A percentile compares a stretch with the other conserved stretches of the same genome.
Evolutionary conservation across 2,329 filamentous ascomycete genomes (phyloP).

Genomic region (Bipolaris sorokiniana): DNA sequence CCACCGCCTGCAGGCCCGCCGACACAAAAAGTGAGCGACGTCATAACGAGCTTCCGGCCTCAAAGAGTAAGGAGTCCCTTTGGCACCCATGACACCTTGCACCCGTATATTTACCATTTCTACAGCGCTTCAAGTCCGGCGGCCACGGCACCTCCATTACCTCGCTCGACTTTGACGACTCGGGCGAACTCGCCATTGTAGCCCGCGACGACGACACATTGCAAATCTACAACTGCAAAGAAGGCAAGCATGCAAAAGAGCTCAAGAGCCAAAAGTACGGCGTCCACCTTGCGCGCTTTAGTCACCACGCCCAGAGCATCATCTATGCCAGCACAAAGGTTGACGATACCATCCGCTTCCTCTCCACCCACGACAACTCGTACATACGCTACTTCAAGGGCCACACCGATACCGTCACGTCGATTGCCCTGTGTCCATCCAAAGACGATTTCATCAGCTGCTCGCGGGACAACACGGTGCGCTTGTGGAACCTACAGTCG

Average conservation of each 20-base stretch:
- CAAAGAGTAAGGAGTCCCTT: conserved; percentile 66
- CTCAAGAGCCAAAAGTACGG: conserved; percentile 97
- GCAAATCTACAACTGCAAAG: conserved; percentile 91
- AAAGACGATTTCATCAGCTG: conserved; percentile 92
- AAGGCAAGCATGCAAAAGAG: conserved; percentile 86
- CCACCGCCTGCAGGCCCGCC: conserved; percentile 45
- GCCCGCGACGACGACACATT: conserved; percentile 94
- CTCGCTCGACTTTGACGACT: conserved; percentile 95
- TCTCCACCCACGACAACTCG: conserved; percentile 91
- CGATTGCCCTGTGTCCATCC: conserved; percentile 81
- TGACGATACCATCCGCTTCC: conserved; percentile 86
- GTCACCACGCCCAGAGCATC: conserved; percentile 87
- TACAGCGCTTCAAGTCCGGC: conserved; percentile 54
- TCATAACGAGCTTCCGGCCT: conserved; percentile 78
- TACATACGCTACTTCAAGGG: conserved; percentile 97
- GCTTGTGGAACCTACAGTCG: conserved; percentile 86
- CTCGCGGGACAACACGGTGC: conserved; percentile 86
- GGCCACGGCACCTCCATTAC: conserved; percentile 69
- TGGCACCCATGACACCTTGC: neutral
- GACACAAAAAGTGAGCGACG: conserved; percentile 71
- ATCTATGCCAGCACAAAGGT: conserved; percentile 96
- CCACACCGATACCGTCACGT: conserved; percentile 84
- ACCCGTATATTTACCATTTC: conserved; percentile 16
- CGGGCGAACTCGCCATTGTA: conserved; percentile 88
- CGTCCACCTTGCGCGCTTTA: conserved; percentile 91